A percentile compares a stretch with the other conserved stretches of the same genome.
Conservation (phyloP, 75 land plant species). For the Gnetum montanum region DNA sequence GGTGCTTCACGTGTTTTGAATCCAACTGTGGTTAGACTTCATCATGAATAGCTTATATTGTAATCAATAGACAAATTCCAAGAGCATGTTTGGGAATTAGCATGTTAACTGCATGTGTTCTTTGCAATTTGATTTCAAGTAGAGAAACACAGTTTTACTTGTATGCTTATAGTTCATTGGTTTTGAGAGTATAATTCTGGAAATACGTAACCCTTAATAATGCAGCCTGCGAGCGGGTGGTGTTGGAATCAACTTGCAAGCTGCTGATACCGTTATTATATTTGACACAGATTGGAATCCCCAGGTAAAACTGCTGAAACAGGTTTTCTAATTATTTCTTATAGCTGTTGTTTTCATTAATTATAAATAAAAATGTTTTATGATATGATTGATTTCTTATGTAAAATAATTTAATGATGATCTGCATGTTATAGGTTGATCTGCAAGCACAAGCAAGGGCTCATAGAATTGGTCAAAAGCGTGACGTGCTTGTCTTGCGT, state of each 20-base stretch:
- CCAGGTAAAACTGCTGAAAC: constrained; percentile 38
- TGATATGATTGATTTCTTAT: background rate
- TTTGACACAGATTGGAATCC: constrained; percentile 99
- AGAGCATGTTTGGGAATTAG: too few species aligned
- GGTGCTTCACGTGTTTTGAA: constrained; percentile 34
- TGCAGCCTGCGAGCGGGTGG: constrained; percentile 97
- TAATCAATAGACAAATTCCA: background rate
- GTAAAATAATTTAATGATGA: background rate
- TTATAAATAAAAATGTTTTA: background rate
- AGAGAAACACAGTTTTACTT: too few species aligned
- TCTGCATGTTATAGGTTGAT: constrained; percentile 56
- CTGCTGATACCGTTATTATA: constrained; percentile 98
- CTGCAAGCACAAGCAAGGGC: constrained; percentile 99
- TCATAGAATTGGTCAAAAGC: constrained; percentile 98
- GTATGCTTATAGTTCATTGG: too few species aligned
- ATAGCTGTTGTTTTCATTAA: background rate
- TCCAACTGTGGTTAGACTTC: too few species aligned
- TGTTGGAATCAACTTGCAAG: constrained; percentile 97
- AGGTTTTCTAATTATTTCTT: background rate
- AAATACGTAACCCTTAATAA: too few species aligned
- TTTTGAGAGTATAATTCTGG: too few species aligned
- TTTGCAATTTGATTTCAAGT: too few species aligned
- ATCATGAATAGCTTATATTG: background rate
- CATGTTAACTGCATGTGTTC: too few species aligned
- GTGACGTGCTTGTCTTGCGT: constrained; percentile 92